These are phyloP conservation scores for Nemania sp. DNA, from an alignment of 2,329 filamentous ascomycete species.

Conservation along the genomic window DNA sequence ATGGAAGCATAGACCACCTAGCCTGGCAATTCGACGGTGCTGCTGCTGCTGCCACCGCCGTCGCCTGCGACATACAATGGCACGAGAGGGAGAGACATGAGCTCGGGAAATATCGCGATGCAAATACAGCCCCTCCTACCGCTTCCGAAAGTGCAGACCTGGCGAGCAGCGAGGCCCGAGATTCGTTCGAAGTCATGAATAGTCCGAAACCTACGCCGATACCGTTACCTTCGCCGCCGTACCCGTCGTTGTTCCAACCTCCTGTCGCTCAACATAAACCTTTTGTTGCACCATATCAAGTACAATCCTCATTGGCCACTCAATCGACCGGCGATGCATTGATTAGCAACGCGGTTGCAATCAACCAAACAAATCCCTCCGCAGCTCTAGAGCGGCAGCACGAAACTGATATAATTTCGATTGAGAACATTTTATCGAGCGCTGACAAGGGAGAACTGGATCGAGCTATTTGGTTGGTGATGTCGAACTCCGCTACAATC, in stretches of 20 bases:
- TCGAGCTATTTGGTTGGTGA: conserved; percentile 32
- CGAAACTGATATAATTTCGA: neutral
- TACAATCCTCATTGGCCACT: neutral
- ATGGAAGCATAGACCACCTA: conserved; percentile 26
- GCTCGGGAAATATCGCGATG: neutral
- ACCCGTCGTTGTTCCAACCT: neutral
- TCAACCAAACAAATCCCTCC: neutral
- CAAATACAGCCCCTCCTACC: neutral
- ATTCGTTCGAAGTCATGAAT: neutral
- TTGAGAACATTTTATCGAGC: conserved; percentile 14
- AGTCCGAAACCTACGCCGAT: neutral
- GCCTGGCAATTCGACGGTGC: conserved; percentile 27
- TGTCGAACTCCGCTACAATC: conserved; percentile 12
- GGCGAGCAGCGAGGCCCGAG: neutral
- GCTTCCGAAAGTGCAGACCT: neutral
- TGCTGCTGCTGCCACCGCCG: conserved; percentile 3
- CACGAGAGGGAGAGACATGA: conserved; percentile 16
- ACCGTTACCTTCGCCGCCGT: neutral
- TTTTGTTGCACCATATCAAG: neutral
- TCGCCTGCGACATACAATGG: conserved; percentile 28
- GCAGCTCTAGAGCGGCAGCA: neutral
- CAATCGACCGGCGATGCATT: neutral
- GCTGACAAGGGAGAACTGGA: conserved; percentile 30
- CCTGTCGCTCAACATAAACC: neutral
- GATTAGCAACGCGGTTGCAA: neutral